phyloP scores from a whole-genome alignment of 164 flowering plant species.

The Brasenia schreberi region DNA sequence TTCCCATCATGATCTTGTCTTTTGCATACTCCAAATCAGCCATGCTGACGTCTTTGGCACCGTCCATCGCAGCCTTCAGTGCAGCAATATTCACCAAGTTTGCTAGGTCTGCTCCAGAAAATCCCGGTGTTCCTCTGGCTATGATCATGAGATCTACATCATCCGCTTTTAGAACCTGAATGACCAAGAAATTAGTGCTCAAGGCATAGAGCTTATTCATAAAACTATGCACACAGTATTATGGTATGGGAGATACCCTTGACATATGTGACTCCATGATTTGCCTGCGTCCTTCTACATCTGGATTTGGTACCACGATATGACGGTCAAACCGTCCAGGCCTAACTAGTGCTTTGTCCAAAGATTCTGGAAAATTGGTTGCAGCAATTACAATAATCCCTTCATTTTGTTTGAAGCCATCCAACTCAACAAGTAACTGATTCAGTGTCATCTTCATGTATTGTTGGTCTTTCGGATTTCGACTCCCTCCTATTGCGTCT shows the following conservation, averaged over 20 bases:
- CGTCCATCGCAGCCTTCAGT: conserved; percentile 89
- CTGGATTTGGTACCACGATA: conserved; percentile 94
- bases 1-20: conserved; percentile 87
- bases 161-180: conserved; percentile 76
- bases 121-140: conserved; percentile 95
- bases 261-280: conserved; percentile 89
- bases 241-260: conserved; percentile 35
- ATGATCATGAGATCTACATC: conserved; percentile 92
- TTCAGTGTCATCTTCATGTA: conserved; percentile 98
- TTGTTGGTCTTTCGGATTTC: conserved; percentile 88
- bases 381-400: conserved; percentile 98
- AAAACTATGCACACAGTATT: too few species aligned
- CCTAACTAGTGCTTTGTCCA: conserved; percentile 92
- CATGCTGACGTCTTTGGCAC: conserved; percentile 81
- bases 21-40: conserved; percentile 73
- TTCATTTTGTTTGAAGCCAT: conserved; percentile 95
- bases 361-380: conserved; percentile 87
- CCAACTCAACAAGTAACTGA: conserved; percentile 93
- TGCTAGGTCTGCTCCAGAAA: conserved; percentile 92
- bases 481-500: conserved; percentile 95
- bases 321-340: conserved; percentile 97
- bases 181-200: neutral
- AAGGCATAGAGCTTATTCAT: neutral
- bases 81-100: conserved; percentile 89
- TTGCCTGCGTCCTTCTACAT: conserved; percentile 94